Conservation (phyloP, 768 basidiomycete genomes). For the Hysterangium stoloniferum region DNA sequence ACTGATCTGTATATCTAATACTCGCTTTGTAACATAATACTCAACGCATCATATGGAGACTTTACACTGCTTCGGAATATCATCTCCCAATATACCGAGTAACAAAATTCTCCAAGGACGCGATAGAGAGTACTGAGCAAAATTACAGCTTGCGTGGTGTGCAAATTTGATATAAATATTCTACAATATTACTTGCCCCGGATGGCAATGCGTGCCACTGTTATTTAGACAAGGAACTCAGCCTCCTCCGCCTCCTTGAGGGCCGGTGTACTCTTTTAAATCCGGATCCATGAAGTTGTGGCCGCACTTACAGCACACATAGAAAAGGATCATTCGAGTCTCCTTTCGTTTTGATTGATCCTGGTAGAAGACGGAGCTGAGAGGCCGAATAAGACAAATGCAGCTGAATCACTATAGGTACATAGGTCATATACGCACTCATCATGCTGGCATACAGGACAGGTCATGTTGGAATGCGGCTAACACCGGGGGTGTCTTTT, state of each 20-base stretch:
- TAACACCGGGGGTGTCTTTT: constrained; percentile 24
- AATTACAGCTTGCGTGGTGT: too few relatives aligned
- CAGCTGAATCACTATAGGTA: constrained; percentile 1
- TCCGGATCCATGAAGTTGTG: constrained; percentile 67
- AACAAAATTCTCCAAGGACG: too few relatives aligned
- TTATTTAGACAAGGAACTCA: too few relatives aligned
- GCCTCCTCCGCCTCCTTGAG: constrained; percentile 2
- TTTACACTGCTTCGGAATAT: too few relatives aligned
- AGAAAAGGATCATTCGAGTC: constrained; percentile 91
- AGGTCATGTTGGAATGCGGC: constrained; percentile 79
- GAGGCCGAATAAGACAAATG: constrained; percentile 10
- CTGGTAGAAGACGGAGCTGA: constrained; percentile 90
- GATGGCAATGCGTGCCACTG: too few relatives aligned
- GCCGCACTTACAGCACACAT: constrained; percentile 79
- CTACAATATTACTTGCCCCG: too few relatives aligned
- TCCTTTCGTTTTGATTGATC: constrained; percentile 97
- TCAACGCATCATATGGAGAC: too few relatives aligned
- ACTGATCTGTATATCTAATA: too few relatives aligned
- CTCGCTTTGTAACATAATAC: too few relatives aligned
- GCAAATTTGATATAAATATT: too few relatives aligned
- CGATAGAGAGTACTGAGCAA: too few relatives aligned
- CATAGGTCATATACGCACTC: constrained; percentile 46
- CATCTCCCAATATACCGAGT: too few relatives aligned
- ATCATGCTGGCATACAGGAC: constrained; percentile 74
- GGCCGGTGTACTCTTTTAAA: constrained; percentile 34